phyloP scores from a whole-genome alignment of 2,329 filamentous ascomycete genomes.

The Pseudogymnoascus sp. region DNA sequence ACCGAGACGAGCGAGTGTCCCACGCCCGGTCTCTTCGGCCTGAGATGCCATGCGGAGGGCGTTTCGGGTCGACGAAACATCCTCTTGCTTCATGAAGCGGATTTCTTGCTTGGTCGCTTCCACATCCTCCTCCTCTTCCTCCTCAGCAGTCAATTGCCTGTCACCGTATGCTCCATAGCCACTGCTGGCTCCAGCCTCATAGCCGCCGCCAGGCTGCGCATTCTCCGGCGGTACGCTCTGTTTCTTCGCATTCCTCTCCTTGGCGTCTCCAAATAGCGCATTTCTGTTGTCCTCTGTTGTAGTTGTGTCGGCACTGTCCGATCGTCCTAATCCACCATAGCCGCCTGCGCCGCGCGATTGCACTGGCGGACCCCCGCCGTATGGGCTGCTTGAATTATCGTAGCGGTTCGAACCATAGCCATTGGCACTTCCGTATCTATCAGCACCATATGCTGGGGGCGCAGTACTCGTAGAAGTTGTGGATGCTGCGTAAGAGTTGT shows the following conservation, averaged over 20 bases:
- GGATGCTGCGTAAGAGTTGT: constrained; percentile 14
- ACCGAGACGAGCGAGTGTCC: constrained; percentile 65
- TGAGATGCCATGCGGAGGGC: constrained; percentile 60
- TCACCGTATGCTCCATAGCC: constrained; percentile 53
- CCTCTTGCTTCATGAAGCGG: constrained; percentile 67
- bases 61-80: constrained; percentile 64
- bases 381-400: constrained; percentile 32
- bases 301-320: constrained; percentile 34
- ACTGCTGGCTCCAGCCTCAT: constrained; percentile 17
- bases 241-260: constrained; percentile 27
- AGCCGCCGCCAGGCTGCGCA: constrained; percentile 22
- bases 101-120: constrained; percentile 67
- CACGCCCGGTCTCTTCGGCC: constrained; percentile 62
- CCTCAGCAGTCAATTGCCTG: constrained; percentile 72
- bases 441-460: constrained; percentile 42
- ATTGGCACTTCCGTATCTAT: constrained; percentile 43
- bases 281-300: constrained; percentile 49
- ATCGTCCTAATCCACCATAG: constrained; percentile 52
- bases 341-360: constrained; percentile 44
- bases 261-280: constrained; percentile 48
- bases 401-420: constrained; percentile 50
- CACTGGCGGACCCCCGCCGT: constrained; percentile 26
- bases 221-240: constrained; percentile 19
- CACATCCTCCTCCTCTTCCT: constrained; percentile 65
- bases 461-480: constrained; percentile 18